Conservation (phyloP, 1,284 basidiomycete genomes). For the Pseudozyma sp. region DNA sequence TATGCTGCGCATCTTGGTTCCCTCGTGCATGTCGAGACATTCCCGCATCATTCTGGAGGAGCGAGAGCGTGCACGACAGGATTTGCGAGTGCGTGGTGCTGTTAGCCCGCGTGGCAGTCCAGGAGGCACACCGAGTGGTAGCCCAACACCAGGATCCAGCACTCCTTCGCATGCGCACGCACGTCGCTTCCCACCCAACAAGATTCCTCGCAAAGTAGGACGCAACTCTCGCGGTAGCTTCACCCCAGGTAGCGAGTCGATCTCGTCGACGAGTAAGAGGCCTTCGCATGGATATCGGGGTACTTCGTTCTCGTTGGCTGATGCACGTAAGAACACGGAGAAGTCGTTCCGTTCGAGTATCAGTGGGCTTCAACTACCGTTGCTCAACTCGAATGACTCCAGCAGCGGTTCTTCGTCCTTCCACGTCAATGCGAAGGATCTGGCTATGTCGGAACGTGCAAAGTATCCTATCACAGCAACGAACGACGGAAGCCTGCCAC, state of each 20-base stretch:
- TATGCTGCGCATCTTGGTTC: slow-evolving; percentile 30
- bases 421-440: slow-evolving; percentile 33
- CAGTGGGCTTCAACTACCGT: slow-evolving; percentile 28
- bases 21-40: slow-evolving; percentile 38
- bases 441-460: slow-evolving; percentile 43
- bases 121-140: slow-evolving; percentile 24
- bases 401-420: slow-evolving; percentile 45
- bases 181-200: slow-evolving; percentile 41
- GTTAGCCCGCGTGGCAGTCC: slow-evolving; percentile 36
- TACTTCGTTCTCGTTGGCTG: slow-evolving; percentile 35
- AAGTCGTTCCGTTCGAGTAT: slow-evolving; percentile 31
- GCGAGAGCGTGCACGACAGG: slow-evolving; percentile 40
- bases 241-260: slow-evolving; percentile 13
- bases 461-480: slow-evolving; percentile 40
- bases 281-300: slow-evolving; percentile 41
- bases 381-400: slow-evolving; percentile 37
- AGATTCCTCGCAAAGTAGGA: slow-evolving; percentile 24
- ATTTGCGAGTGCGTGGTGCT: slow-evolving; percentile 41
- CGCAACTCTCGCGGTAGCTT: slow-evolving; percentile 34
- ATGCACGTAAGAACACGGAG: slow-evolving; percentile 34
- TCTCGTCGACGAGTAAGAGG: slow-evolving; percentile 23
- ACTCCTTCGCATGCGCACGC: slow-evolving; percentile 7
- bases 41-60: slow-evolving; percentile 43
- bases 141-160: slow-evolving; percentile 31
- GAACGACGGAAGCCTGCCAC: slow-evolving; percentile 10